Evolutionary conservation across 2,329 filamentous ascomycete species (phyloP).

Genomic region (Nothophoma quercina): DNA sequence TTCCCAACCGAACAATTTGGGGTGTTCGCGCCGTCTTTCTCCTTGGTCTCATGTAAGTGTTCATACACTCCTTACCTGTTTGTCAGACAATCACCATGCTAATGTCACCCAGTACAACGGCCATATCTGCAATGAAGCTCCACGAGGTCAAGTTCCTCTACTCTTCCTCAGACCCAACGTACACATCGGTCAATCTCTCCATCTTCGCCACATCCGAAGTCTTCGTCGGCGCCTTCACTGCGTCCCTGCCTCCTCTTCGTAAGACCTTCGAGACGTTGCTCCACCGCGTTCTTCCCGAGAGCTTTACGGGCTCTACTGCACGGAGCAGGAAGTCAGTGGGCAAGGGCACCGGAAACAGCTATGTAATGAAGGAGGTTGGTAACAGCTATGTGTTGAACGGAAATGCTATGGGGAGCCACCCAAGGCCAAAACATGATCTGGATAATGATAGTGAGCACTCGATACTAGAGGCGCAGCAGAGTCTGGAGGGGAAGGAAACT

Average conservation of each 20-base stretch:
- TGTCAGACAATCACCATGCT: not conserved
- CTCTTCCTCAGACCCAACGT: slow-evolving; percentile 31
- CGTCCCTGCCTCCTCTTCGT: slow-evolving; percentile 35
- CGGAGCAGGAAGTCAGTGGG: slow-evolving; percentile 5
- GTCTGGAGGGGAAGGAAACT: slow-evolving; percentile 2
- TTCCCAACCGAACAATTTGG: slow-evolving; percentile 35
- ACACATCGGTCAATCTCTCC: slow-evolving; percentile 32
- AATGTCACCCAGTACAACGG: slow-evolving; percentile 27
- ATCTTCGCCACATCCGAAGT: slow-evolving; percentile 36
- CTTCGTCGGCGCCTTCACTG: slow-evolving; percentile 37
- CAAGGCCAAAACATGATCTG: slow-evolving; percentile 10
- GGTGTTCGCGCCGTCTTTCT: slow-evolving; percentile 39
- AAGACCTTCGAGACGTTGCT: slow-evolving; percentile 35
- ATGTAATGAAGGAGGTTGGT: slow-evolving; percentile 21
- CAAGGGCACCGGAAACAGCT: slow-evolving; percentile 25
- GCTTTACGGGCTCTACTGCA: slow-evolving; percentile 21
- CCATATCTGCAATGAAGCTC: slow-evolving; percentile 36
- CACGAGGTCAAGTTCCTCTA: slow-evolving; percentile 34
- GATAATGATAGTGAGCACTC: slow-evolving; percentile 15
- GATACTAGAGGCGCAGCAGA: slow-evolving; percentile 4
- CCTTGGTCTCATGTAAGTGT: slow-evolving; percentile 33
- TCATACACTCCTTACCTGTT: no score
- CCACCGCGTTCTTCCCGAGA: slow-evolving; percentile 29
- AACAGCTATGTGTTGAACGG: slow-evolving; percentile 17
- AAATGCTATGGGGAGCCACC: not conserved